Evolutionary conservation across 1,139 yeast species (phyloP).

Genomic region (Suhomyces bolitotheri): DNA sequence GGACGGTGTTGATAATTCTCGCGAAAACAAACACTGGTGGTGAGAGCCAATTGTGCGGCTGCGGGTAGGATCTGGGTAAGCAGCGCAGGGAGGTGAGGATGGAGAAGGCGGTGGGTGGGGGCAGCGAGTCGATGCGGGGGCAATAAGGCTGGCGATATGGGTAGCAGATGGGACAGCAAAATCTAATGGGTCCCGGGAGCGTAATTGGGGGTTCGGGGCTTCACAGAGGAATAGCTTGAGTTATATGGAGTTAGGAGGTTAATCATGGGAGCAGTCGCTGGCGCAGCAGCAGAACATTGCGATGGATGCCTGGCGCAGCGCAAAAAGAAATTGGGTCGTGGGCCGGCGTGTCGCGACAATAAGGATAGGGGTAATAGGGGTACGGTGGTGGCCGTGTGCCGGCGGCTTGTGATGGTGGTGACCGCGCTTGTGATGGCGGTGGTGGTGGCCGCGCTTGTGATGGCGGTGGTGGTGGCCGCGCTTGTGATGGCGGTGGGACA

Average conservation of each 20-base stretch:
- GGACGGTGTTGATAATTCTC: conserved; percentile 2
- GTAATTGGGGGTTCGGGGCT: too few relatives aligned
- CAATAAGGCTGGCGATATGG: neutral
- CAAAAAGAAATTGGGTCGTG: conserved; percentile 10
- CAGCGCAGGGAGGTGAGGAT: neutral
- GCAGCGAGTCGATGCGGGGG: neutral
- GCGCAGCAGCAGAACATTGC: conserved; percentile 8
- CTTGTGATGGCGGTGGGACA: neutral
- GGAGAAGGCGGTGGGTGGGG: neutral
- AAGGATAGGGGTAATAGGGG: conserved; percentile 11
- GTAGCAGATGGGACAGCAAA: conserved; percentile 1
- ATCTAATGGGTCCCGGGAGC: too few relatives aligned
- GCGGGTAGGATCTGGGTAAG: conserved; percentile 1
- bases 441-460: neutral
- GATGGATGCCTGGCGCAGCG: conserved; percentile 7
- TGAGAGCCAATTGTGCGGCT: too few relatives aligned
- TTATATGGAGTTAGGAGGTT: too few relatives aligned
- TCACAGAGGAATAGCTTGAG: too few relatives aligned
- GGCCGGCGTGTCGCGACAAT: conserved; percentile 1
- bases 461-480: neutral
- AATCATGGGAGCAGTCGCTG: conserved; percentile 4
- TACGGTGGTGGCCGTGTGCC: conserved; percentile 1
- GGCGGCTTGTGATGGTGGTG: neutral
- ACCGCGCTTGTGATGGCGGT: neutral
- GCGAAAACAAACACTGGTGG: neutral